phyloP scores from a whole-genome alignment of 768 basidiomycete genomes.

The Russula vinacea region DNA sequence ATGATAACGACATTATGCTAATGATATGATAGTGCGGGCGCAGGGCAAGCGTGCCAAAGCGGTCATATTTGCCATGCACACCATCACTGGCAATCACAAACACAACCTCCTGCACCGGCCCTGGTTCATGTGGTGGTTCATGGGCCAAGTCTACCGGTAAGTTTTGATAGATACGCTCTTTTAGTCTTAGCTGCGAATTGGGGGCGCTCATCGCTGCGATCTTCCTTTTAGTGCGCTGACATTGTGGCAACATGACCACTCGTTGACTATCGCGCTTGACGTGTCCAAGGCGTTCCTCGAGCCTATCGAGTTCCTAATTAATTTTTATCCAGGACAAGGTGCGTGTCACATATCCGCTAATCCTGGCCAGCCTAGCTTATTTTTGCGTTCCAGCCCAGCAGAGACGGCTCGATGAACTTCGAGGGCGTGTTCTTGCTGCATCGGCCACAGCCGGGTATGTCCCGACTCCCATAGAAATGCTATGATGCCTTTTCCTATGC shows the following conservation, averaged over 20 bases:
- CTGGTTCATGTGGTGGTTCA: slow-evolving; percentile 69
- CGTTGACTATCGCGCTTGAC: slow-evolving; percentile 55
- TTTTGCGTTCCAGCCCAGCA: slow-evolving; percentile 9
- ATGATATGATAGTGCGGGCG: slow-evolving; percentile 16
- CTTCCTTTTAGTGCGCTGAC: slow-evolving; percentile 45
- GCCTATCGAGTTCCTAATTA: slow-evolving; percentile 34
- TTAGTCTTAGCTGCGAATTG: neutral
- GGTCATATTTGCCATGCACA: slow-evolving; percentile 53
- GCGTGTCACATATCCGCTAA: neutral
- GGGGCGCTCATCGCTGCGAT: neutral
- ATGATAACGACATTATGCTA: neutral
- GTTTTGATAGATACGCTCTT: slow-evolving; percentile 12
- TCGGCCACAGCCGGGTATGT: slow-evolving; percentile 9
- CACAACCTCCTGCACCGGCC: slow-evolving; percentile 53
- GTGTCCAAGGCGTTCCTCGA: slow-evolving; percentile 55
- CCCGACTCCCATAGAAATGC: slow-evolving; percentile 7
- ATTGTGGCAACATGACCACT: slow-evolving; percentile 56
- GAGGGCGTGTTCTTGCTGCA: slow-evolving; percentile 14
- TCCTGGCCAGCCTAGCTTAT: neutral
- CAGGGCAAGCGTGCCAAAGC: slow-evolving; percentile 46
- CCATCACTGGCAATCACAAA: slow-evolving; percentile 49
- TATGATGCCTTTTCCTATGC: neutral
- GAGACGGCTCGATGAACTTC: slow-evolving; percentile 9
- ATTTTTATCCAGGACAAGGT: slow-evolving; percentile 25
- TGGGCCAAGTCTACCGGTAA: slow-evolving; percentile 61